Base-by-base conservation (phyloP, 345 rosid species). In the Euphorbia pulcherrima region DNA sequence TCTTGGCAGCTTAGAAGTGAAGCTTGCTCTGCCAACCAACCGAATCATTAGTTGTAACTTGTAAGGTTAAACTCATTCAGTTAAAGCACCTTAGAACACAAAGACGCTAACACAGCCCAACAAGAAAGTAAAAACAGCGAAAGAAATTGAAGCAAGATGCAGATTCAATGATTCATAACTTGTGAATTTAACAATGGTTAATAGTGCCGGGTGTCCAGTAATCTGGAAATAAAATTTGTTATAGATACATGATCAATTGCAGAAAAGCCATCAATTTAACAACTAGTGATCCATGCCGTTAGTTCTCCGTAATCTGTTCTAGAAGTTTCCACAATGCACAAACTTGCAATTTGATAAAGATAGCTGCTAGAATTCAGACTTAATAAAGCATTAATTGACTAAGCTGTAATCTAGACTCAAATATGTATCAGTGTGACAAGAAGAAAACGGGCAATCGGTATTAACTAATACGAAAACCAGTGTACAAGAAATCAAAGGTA, bases 1-100 rank as follows among this genome's bases (percentile, higher is more conserved):
- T 83, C 83, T 89, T 0, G 83, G 87, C 68, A 88, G 84, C 82
- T 80, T 87, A 18, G 90, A 82, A 17, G 87, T 52, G 47, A 73
- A 47, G 62, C 17, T 69, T 44, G 41, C 46, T 75, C 89, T 83
- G 74, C 62, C 39, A 48, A 12, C 48, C 46, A 53, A 54, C 54
- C 64, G 47, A 40, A 58, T 30, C 30, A 12, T 20, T 47, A 37
- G n/a, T 33, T 21, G 39, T 39, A n/a, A n/a, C n/a, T n/a, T n/a
- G 37, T 56, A 41, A 33, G 72, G 63, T 62, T 69, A 26, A 51
- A 57, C 48, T 53, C 20, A 47, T 33, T 8, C 3, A 4, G 20
- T 21, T 40, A 11, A 17, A 30, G 39, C 40, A 16, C 7, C 37
- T 33, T 33, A 33, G 4, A 33, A 33, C 37, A 33, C 7, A 33